phyloP scores from a whole-genome alignment of 441 rosid genomes.

The Metrosideros polymorpha region DNA sequence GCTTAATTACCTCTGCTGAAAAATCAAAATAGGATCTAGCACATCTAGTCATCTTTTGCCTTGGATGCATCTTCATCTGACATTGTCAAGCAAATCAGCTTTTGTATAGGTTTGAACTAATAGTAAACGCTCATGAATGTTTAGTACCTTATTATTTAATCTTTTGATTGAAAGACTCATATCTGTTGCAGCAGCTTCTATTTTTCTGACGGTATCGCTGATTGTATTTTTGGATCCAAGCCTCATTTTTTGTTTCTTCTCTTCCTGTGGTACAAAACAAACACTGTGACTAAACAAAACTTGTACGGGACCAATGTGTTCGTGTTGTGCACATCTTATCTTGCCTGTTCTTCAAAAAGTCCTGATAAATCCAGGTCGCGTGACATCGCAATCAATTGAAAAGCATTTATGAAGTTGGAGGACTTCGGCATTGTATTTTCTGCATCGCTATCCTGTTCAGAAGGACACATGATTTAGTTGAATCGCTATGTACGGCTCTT shows the following conservation, averaged over 20 bases:
- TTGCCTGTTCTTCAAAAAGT: conserved; percentile 76
- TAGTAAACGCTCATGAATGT: background rate
- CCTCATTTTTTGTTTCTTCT: conserved; percentile 48
- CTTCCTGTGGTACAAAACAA: conserved; percentile 34
- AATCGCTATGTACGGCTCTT: background rate
- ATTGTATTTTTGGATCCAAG: conserved; percentile 68
- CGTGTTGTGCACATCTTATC: background rate
- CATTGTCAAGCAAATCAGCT: background rate
- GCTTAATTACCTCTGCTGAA: conserved; percentile 65
- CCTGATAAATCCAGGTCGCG: conserved; percentile 86
- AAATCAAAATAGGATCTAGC: conserved; percentile 52
- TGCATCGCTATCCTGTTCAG: conserved; percentile 37
- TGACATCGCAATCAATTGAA: conserved; percentile 89
- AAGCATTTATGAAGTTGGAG: conserved; percentile 79
- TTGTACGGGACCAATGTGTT: background rate
- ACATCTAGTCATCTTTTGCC: conserved; percentile 48
- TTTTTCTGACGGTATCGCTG: conserved; percentile 66
- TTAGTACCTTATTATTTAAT: conserved; percentile 52
- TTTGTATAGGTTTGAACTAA: background rate
- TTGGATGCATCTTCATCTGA: conserved; percentile 69
- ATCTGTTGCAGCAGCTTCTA: conserved; percentile 76
- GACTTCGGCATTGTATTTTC: conserved; percentile 34
- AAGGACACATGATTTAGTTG: conserved; percentile 6
- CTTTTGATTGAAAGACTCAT: conserved; percentile 60
- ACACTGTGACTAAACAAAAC: background rate